Percentiles rank a stretch among this genome's conserved stretches.
phyloP scores from a whole-genome alignment of 805 yeast genomes.

The Metschnikowia baotianmanensis region DNA sequence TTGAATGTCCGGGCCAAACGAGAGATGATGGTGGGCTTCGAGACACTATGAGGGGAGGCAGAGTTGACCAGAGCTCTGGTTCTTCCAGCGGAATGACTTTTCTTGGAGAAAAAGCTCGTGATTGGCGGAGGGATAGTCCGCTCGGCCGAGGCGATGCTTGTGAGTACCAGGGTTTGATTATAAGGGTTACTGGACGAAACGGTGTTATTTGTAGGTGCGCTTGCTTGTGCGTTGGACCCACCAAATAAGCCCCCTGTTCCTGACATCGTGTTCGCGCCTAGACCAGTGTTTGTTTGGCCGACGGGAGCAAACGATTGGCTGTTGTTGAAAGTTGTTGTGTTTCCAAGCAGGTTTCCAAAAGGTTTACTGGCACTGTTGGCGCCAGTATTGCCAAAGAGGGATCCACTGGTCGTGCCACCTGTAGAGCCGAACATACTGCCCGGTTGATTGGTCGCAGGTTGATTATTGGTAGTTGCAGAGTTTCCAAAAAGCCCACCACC shows the following conservation, averaged over 20 bases:
- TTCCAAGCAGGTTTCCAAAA: neutral
- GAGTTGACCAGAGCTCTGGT: slow-evolving; percentile 20
- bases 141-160: slow-evolving; percentile 20
- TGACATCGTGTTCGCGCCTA: neutral
- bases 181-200: slow-evolving; percentile 26
- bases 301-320: too few species aligned
- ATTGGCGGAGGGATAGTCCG: slow-evolving; percentile 33
- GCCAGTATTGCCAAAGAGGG: slow-evolving; percentile 21
- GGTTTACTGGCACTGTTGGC: too few species aligned
- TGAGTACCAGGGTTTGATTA: slow-evolving; percentile 26
- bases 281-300: too few species aligned
- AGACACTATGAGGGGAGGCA: slow-evolving; percentile 9
- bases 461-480: too few species aligned
- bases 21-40: slow-evolving; percentile 28
- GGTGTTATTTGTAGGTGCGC: neutral
- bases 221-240: neutral
- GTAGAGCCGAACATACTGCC: too few species aligned
- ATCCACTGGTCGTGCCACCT: too few species aligned
- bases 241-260: slow-evolving; percentile 11
- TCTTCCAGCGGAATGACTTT: slow-evolving; percentile 11
- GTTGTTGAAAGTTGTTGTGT: slow-evolving; percentile 3
- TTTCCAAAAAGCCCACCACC: slow-evolving; percentile 27
- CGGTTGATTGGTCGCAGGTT: too few species aligned
- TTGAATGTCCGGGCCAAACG: slow-evolving; percentile 36
- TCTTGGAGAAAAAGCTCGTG: slow-evolving; percentile 27